Conservation (phyloP, 768 basidiomycete genomes). For the Tremella mesenterica region DNA sequence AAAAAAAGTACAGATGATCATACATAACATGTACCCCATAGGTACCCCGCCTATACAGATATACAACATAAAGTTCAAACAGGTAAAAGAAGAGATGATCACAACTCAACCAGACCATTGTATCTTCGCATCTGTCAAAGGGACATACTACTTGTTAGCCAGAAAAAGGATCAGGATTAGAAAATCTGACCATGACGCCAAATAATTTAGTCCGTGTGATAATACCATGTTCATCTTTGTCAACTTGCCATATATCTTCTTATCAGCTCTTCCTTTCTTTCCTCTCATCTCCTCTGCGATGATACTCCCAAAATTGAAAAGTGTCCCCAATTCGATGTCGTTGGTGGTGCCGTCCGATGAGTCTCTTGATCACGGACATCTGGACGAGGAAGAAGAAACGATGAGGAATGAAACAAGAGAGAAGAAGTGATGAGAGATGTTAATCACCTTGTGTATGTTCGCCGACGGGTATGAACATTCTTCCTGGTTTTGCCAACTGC, state of each 20-base stretch:
- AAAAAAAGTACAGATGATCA: no score
- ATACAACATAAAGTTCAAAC: no score
- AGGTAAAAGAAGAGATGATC: no score
- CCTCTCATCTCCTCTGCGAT: no score
- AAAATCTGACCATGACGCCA: slow-evolving; percentile 71
- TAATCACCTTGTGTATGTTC: slow-evolving; percentile 47
- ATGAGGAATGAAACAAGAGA: neutral
- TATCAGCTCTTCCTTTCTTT: neutral
- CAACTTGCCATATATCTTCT: slow-evolving; percentile 60
- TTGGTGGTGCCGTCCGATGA: no score
- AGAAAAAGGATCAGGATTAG: neutral
- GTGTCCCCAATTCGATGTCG: no score
- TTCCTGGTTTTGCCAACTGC: slow-evolving; percentile 41
- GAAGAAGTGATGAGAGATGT: neutral
- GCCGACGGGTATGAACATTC: slow-evolving; percentile 90
- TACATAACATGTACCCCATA: no score
- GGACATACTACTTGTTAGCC: slow-evolving; percentile 41
- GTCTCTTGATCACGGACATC: no score
- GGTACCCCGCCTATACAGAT: no score
- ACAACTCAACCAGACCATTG: slow-evolving; percentile 26
- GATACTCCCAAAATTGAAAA: no score
- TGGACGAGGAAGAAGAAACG: neutral
- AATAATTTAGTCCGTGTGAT: slow-evolving; percentile 62
- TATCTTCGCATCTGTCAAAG: slow-evolving; percentile 38
- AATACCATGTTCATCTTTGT: slow-evolving; percentile 64